phyloP scores from a whole-genome alignment of 106 monocot species.

The Vanilla planifolia region DNA sequence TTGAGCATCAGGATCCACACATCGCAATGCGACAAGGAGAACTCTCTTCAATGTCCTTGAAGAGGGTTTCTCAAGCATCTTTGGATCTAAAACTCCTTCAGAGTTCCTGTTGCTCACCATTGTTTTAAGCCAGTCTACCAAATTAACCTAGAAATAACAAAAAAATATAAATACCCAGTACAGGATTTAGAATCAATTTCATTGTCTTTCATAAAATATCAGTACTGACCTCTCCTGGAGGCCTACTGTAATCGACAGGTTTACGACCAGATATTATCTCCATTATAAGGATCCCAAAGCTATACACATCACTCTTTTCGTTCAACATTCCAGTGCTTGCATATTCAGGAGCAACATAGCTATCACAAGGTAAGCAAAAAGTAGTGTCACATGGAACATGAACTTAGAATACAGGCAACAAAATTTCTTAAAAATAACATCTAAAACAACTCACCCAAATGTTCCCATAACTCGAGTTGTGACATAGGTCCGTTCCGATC shows the following conservation, averaged over 20 bases:
- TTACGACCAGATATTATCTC: slow-evolving; percentile 81
- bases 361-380: slow-evolving; percentile 13
- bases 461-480: slow-evolving; percentile 95
- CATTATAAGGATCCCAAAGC: slow-evolving; percentile 94
- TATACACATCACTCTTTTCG: slow-evolving; percentile 89
- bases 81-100: slow-evolving; percentile 86
- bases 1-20: slow-evolving; percentile 80
- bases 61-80: slow-evolving; percentile 61
- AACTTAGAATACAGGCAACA: too few species aligned
- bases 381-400: neutral
- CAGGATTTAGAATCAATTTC: neutral
- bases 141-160: slow-evolving; percentile 55
- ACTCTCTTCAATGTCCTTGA: slow-evolving; percentile 71
- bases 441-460: slow-evolving; percentile 65
- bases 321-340: slow-evolving; percentile 90
- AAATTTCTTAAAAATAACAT: slow-evolving; percentile 1
- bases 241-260: slow-evolving; percentile 82
- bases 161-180: neutral
- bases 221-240: slow-evolving; percentile 62
- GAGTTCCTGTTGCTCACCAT: slow-evolving; percentile 80
- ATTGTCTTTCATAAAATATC: neutral
- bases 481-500: slow-evolving; percentile 77
- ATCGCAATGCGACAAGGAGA: slow-evolving; percentile 67
- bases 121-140: slow-evolving; percentile 80
- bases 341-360: slow-evolving; percentile 93